Base-by-base conservation (phyloP, 768 basidiomycete genomes). In the Leccinum aurantiacum region DNA sequence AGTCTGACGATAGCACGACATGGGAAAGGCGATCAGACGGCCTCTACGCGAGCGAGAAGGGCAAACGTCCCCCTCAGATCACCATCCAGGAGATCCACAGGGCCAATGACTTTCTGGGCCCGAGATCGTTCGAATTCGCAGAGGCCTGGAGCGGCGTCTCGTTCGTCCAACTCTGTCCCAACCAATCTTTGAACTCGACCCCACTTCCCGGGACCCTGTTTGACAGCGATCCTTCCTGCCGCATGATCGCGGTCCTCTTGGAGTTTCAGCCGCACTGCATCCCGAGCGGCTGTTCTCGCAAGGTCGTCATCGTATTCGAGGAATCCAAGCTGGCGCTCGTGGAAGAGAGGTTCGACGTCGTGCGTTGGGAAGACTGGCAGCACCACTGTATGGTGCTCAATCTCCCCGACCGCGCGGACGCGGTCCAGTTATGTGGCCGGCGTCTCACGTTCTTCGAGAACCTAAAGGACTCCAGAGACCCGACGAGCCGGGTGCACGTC, bases 361-460 rank as follows among this genome's bases (percentile, higher is more conserved):
- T 86, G 33, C 76, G 81, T 11, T 87, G 85, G 85, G 76, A 74
- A 60, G 77, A 81, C 44, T 87, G 84, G 85, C 79, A 78, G 54
- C 79, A 73, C 51, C 60, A 65, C 15, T 74, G 73, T 29, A 71
- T 73, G 65, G 67, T 74, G 52, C 65, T 74, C 24, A 75, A 75
- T 47, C 62, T 74, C 6, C 73, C 73, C 10, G 72, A 75, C 59
- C 63, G 50, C 48, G 72, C 72, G 4, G 61, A 75, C 25, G 64
- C 65, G 35, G 63, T 75, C 37, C 67, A 71, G 29, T 47, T 74
- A 9, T 72, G 67, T 10, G 74, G 72, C 10, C 65, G 67, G 50
- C 72, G 74, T 14, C 67, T 74, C 41, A 65, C 69, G 25, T 74
- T 74, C 58, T 67, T 75, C 22, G 74, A 74, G 55, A 70, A 66